Conservation (phyloP, 805 yeast genomes). For the Teunomyces aglyptinius region DNA sequence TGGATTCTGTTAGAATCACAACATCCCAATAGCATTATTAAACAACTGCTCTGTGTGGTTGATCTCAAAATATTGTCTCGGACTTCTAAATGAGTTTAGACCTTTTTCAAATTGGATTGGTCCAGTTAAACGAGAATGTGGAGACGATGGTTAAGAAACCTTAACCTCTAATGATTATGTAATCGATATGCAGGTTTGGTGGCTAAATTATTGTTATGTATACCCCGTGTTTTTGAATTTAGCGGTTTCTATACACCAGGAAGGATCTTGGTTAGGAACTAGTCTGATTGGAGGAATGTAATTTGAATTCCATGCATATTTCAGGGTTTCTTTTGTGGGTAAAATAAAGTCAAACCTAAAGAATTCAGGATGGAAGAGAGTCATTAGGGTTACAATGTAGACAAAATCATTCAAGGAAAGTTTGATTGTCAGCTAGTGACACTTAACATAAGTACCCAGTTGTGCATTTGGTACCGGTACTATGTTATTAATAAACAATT, state of each 20-base stretch:
- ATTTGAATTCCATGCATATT: no score
- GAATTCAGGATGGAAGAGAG: no score
- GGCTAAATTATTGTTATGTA: neutral
- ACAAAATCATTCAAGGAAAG: no score
- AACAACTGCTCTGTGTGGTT: no score
- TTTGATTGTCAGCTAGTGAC: no score
- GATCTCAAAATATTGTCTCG: neutral
- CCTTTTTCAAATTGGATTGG: neutral
- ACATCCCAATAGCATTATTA: no score
- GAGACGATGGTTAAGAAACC: slow-evolving; percentile 4
- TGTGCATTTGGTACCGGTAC: no score
- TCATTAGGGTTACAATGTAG: no score
- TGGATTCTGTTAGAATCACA: neutral
- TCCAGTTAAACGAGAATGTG: slow-evolving; percentile 2
- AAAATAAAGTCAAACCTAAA: no score
- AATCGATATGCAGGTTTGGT: neutral
- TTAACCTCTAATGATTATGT: neutral
- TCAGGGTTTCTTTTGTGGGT: no score
- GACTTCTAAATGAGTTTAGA: neutral
- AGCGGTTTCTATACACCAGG: neutral
- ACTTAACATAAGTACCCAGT: no score
- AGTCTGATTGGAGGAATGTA: neutral
- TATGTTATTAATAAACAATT: no score
- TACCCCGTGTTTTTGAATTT: neutral
- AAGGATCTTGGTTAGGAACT: neutral